Evolutionary conservation across 331 rosid genomes (phyloP), one percentile per base, ranked within the genome.

Genomic region (Cydonia oblonga): DNA sequence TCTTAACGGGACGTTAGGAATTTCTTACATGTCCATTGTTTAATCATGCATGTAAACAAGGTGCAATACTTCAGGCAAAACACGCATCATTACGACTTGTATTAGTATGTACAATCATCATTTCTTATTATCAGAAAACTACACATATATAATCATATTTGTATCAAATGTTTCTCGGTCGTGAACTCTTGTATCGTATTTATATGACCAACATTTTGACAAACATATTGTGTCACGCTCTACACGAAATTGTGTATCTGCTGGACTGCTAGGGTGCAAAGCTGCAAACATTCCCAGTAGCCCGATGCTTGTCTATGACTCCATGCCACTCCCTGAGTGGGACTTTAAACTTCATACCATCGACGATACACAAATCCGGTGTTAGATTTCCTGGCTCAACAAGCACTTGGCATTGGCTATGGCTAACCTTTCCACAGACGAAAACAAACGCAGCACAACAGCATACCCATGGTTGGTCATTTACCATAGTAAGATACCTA

Each of bases 401-500:
- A 12, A 20, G 64, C 35, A 56, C 73, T 44, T 6, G 29, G 25
- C 71, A 69, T 72, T 54, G 65, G 75, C 70, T 54, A 76, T 82
- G 78, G 66, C 62, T 68, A 71, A 38, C 14, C 46, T 38, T 38
- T 77, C 77, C 32, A 32, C 46, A 69, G 62, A 62, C 69, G 65
- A 53, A 19, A 71, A 38, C 53, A 59, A 76, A 65, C 46, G 14
- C 46, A 38, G 46, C 14, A 38, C 44, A 3, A 38, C 44, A 10
- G 44, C 44, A 13, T 56, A 59, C 29, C 6, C 44, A 54, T 13
- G 51, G 28, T 75, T 42, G 73, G 67, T 81, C 79, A 68, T 71
- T 82, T 82, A 66, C 87, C 84, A 53, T 64, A 81, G 82, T 40
- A 74, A 72, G 84, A 87, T 80, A 89, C 97, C 97, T 92, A 85